Evolutionary conservation across 805 yeast genomes (phyloP), one percentile per base, ranked within the genome.

Genomic region (Lipomyces chichibuensis): DNA sequence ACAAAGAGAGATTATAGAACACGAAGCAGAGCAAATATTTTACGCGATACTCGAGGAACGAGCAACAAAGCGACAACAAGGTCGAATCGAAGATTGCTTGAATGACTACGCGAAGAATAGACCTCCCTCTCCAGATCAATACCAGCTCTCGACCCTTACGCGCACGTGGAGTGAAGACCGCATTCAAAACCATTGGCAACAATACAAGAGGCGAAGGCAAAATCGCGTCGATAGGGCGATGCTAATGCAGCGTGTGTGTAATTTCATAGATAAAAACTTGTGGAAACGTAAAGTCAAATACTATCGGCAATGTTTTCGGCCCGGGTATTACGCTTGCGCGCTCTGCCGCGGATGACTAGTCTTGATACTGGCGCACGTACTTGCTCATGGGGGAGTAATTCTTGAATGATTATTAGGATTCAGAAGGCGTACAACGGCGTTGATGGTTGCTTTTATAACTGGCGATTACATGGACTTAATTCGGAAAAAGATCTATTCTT

Each of bases 51-150:
- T 32, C 20, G 64, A 61, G 35, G 35, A 54, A n/a, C 46, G 51
- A 23, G 11, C 14, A 32, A 39, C 3, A 11, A 6, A n/a, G 37
- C 29, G 23, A 29, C 17, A 17, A 29, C 43, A 27, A n/a, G 8
- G 23, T n/a, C 23, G 49, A 43, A 43, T 43, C 49, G 49, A 43
- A 17, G 49, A 43, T 43, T 43, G 49, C 20, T 43, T 43, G 49
- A 17, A 37, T 29, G 59, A 61, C 20, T 32, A 43, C 46, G 53
- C 53, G 14, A 55, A 55, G 53, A 46, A 43, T 14, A 20, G 61
- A 32, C 17, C 60, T 14, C 60, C 49, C 52, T 52, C 63, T 5
- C 63, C 64, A 20, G 64, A 61, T 32, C 64, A 61, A 59, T 61
- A 61, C 3, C 35, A 23, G 37, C 17, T 29, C 29, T 61, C 64